Evolutionary conservation across 352 stramenopile genomes (phyloP).

Genomic region (Lagenidium giganteum): DNA sequence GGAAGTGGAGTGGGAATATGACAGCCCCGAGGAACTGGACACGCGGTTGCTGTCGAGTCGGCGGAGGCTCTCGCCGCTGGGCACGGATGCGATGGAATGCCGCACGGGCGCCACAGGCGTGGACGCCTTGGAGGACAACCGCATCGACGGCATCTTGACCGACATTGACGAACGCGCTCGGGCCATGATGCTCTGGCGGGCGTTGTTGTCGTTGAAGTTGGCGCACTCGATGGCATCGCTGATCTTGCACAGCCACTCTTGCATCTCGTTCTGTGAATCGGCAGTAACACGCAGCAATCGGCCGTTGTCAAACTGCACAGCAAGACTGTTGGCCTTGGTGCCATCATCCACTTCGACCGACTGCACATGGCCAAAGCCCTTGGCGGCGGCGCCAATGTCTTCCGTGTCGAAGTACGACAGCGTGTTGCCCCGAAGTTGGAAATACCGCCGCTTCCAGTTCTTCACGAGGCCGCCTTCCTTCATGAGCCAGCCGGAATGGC

Average conservation of each 20-base stretch:
- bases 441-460: conserved; percentile 80
- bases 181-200: conserved; percentile 42
- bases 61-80: conserved; percentile 1
- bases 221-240: conserved; percentile 66
- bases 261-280: conserved; percentile 53
- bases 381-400: conserved; percentile 63
- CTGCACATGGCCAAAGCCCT: conserved; percentile 74
- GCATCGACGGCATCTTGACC: conserved; percentile 6
- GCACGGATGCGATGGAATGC: conserved; percentile 36
- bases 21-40: conserved; percentile 12
- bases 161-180: conserved; percentile 30
- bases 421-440: conserved; percentile 67
- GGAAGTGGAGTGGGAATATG: not conserved
- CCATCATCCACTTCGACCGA: conserved; percentile 72
- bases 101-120: conserved; percentile 22
- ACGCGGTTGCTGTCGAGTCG: conserved; percentile 3
- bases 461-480: conserved; percentile 78
- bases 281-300: conserved; percentile 68
- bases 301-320: conserved; percentile 74
- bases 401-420: conserved; percentile 83
- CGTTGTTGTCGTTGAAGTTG: conserved; percentile 49
- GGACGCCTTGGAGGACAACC: conserved; percentile 18
- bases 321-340: conserved; percentile 50
- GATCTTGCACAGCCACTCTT: conserved; percentile 69
- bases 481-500: conserved; percentile 74